These are phyloP conservation scores for Elaeis oleifera DNA, from an alignment of 202 grass and related monocot genomes.

Conservation along the genomic window DNA sequence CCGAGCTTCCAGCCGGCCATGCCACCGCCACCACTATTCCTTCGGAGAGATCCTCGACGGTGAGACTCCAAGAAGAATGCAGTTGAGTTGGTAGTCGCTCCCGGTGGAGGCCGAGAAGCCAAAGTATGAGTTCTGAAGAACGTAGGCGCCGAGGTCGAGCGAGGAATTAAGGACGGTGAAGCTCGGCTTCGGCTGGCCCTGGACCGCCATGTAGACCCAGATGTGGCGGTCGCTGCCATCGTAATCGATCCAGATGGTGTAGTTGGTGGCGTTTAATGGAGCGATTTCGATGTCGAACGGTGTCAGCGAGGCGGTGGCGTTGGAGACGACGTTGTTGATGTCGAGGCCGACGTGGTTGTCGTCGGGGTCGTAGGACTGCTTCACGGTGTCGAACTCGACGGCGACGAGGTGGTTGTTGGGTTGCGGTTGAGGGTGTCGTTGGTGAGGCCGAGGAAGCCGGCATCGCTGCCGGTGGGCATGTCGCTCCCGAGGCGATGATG, in stretches of 20 bases:
- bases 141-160: constrained; percentile 37
- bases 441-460: constrained; percentile 55
- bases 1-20: constrained; percentile 17
- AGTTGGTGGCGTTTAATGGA: not conserved
- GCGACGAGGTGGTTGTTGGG: constrained; percentile 34
- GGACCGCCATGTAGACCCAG: constrained; percentile 16
- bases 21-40: not conserved
- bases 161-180: constrained; percentile 3
- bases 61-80: constrained; percentile 47
- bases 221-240: constrained; percentile 26
- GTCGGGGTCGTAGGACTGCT: constrained; percentile 29
- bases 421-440: constrained; percentile 25
- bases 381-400: constrained; percentile 48
- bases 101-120: constrained; percentile 54
- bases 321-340: constrained; percentile 39
- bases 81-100: constrained; percentile 46
- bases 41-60: constrained; percentile 30
- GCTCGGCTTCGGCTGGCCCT: not conserved
- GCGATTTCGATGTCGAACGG: constrained; percentile 33
- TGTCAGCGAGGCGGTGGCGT: constrained; percentile 18
- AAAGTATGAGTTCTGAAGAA: constrained; percentile 28
- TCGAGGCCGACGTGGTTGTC: constrained; percentile 59
- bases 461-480: constrained; percentile 18
- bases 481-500: constrained; percentile 24
- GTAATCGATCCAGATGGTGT: constrained; percentile 55